Evolutionary conservation across 2,329 filamentous ascomycete genomes (phyloP).

Genomic region (Paraphaeosphaeria minitans): DNA sequence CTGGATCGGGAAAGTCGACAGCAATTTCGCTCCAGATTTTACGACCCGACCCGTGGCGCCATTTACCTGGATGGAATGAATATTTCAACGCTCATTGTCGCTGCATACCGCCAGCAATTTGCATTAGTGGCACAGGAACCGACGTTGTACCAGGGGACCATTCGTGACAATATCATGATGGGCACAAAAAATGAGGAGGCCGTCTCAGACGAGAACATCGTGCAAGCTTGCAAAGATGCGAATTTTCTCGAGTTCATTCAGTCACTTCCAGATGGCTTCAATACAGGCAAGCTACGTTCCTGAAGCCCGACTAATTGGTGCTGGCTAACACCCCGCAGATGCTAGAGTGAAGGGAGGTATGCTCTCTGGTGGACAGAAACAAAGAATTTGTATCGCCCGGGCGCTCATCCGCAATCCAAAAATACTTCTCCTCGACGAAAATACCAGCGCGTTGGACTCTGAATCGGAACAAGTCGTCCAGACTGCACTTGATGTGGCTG

Average conservation of each 20-base stretch:
- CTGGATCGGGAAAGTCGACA: conserved; percentile 69
- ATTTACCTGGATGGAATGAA: conserved; percentile 12
- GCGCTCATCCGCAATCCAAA: conserved; percentile 90
- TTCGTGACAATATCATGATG: conserved; percentile 84
- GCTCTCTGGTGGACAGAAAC: conserved; percentile 77
- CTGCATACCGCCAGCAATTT: conserved; percentile 79
- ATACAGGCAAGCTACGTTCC: conserved; percentile 15
- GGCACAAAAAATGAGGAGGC: conserved; percentile 28
- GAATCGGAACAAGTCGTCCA: conserved; percentile 62
- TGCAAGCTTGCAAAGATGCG: conserved; percentile 24
- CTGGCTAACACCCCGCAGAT: neutral
- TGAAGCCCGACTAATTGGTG: conserved; percentile 18
- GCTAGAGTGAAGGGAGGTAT: conserved; percentile 9
- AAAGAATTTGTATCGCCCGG: conserved; percentile 87
- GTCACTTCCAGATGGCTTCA: conserved; percentile 20
- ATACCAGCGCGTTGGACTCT: conserved; percentile 31
- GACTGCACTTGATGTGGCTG: conserved; percentile 33
- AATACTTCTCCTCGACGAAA: conserved; percentile 59
- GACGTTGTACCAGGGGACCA: conserved; percentile 83
- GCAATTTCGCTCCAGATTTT: conserved; percentile 61
- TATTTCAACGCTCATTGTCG: conserved; percentile 49
- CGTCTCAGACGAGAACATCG: conserved; percentile 49
- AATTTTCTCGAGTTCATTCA: conserved; percentile 26
- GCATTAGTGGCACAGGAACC: conserved; percentile 93
- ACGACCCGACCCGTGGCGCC: conserved; percentile 11